These are phyloP conservation scores for Moricandia moricandioides DNA, from an alignment of 345 rosid genomes.

Conservation along the genomic window DNA sequence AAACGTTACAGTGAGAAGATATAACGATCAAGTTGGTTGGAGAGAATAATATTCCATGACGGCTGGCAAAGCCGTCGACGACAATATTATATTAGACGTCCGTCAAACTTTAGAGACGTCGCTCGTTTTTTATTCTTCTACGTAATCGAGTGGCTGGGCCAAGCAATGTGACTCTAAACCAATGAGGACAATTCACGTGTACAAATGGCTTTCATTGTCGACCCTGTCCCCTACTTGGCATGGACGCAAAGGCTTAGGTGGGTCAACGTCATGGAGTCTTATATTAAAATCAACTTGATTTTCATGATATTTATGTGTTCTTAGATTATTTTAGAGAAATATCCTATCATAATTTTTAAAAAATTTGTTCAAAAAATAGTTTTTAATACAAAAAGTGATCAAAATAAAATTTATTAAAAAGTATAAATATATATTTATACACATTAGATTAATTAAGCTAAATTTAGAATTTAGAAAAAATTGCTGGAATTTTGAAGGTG, in stretches of 20 bases:
- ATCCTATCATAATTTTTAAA: too few relatives aligned
- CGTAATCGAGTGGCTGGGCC: neutral
- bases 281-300: neutral
- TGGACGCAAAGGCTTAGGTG: slow-evolving; percentile 18
- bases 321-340: too few relatives aligned
- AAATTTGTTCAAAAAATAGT: too few relatives aligned
- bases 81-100: neutral
- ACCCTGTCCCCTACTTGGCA: slow-evolving; percentile 29
- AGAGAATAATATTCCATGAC: neutral
- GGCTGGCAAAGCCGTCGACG: neutral
- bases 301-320: too few relatives aligned
- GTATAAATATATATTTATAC: too few relatives aligned
- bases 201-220: neutral
- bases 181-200: neutral
- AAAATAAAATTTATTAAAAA: too few relatives aligned
- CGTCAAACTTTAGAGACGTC: slow-evolving; percentile 1
- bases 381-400: too few relatives aligned
- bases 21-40: neutral
- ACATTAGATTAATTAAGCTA: too few relatives aligned
- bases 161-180: neutral
- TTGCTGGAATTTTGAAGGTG: too few relatives aligned
- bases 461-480: too few relatives aligned
- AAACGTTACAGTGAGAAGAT: neutral
- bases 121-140: neutral
- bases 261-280: neutral